Evolutionary conservation across 192 early-diverging fungal species (phyloP).

Genomic region (Mortierella claussenii): DNA sequence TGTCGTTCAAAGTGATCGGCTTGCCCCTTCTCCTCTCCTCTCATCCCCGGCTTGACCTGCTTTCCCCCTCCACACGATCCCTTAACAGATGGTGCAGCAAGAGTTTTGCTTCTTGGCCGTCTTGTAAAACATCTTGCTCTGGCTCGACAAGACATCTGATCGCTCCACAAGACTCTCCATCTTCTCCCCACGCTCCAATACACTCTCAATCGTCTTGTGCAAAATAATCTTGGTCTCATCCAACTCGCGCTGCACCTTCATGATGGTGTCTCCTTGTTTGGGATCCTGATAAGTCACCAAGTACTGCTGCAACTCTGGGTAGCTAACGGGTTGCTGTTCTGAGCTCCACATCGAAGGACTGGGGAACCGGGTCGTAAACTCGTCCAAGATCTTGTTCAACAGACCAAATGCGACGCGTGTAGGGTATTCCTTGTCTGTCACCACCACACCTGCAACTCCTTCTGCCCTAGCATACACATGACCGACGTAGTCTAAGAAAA

Average conservation of each 20-base stretch:
- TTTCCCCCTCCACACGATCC: neutral
- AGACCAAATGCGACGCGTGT: slow-evolving; percentile 87
- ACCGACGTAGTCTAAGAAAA: slow-evolving; percentile 74
- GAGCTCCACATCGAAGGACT: slow-evolving; percentile 45
- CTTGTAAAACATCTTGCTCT: slow-evolving; percentile 97
- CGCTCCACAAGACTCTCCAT: slow-evolving; percentile 88
- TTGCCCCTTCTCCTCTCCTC: no score
- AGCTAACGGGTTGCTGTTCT: slow-evolving; percentile 51
- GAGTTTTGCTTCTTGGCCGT: slow-evolving; percentile 88
- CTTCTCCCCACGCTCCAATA: slow-evolving; percentile 90
- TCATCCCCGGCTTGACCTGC: no score
- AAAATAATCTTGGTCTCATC: slow-evolving; percentile 97
- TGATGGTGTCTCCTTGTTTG: slow-evolving; percentile 88
- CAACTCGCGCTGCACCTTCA: slow-evolving; percentile 94
- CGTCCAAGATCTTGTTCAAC: slow-evolving; percentile 87
- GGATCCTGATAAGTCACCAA: slow-evolving; percentile 92
- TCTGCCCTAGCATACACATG: slow-evolving; percentile 81
- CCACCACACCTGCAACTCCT: slow-evolving; percentile 79
- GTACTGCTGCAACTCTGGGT: slow-evolving; percentile 78
- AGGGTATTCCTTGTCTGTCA: slow-evolving; percentile 92
- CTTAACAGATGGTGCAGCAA: slow-evolving; percentile 72
- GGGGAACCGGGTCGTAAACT: slow-evolving; percentile 78
- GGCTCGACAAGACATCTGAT: slow-evolving; percentile 85
- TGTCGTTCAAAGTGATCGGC: no score
- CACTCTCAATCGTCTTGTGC: slow-evolving; percentile 93